Evolutionary conservation across 805 yeast genomes (phyloP).

Genomic region (Metschnikowia kunwiensis): DNA sequence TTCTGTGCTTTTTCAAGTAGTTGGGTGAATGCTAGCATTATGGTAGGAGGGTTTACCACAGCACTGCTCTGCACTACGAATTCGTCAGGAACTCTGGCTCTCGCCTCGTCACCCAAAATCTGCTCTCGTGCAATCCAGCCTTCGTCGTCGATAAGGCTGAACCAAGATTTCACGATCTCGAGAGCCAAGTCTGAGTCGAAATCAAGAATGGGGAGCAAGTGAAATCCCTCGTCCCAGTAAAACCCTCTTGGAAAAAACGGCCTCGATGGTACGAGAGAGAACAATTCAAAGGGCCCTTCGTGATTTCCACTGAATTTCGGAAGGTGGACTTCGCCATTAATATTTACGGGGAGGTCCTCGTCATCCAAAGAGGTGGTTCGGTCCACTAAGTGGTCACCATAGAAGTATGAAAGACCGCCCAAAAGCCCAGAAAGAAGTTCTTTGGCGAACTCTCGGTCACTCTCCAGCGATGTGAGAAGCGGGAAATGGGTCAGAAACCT

Average conservation of each 20-base stretch:
- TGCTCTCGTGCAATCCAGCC: slow-evolving; percentile 99
- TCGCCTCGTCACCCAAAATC: slow-evolving; percentile 86
- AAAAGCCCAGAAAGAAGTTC: slow-evolving; percentile 76
- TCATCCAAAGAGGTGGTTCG: slow-evolving; percentile 65
- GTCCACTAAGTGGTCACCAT: slow-evolving; percentile 83
- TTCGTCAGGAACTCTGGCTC: slow-evolving; percentile 80
- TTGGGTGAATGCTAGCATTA: slow-evolving; percentile 68
- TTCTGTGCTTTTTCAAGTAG: slow-evolving; percentile 36
- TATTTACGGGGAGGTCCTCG: slow-evolving; percentile 56
- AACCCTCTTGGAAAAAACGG: slow-evolving; percentile 96
- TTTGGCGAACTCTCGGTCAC: slow-evolving; percentile 56
- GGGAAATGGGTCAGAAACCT: slow-evolving; percentile 53
- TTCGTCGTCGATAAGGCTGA: slow-evolving; percentile 73
- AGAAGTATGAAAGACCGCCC: slow-evolving; percentile 87
- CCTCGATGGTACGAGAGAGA: slow-evolving; percentile 85
- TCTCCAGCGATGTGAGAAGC: slow-evolving; percentile 53
- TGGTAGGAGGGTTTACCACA: slow-evolving; percentile 93
- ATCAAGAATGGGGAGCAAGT: slow-evolving; percentile 73
- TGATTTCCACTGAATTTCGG: slow-evolving; percentile 47
- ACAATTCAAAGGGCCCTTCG: slow-evolving; percentile 77
- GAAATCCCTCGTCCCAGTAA: slow-evolving; percentile 99
- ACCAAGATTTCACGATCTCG: slow-evolving; percentile 86
- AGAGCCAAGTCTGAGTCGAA: slow-evolving; percentile 81
- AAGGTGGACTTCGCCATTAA: slow-evolving; percentile 16
- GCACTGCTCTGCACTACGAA: slow-evolving; percentile 84